Evolutionary conservation across 2,329 filamentous ascomycete species (phyloP).

Genomic region (Aspergillus tamarii): DNA sequence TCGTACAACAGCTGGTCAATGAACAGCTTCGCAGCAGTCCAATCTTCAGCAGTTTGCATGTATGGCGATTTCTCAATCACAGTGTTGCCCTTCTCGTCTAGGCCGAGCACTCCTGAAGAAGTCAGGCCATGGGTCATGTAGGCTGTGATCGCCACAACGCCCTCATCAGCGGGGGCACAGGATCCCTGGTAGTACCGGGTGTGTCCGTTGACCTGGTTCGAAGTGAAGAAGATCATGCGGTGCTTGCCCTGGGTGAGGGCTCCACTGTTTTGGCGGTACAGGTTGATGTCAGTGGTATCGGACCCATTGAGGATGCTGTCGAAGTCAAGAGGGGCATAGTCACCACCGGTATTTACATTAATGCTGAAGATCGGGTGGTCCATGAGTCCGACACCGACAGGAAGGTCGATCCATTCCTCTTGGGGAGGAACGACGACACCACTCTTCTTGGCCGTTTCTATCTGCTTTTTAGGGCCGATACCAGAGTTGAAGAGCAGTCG

Average conservation of each 20-base stretch:
- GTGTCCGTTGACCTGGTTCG: slow-evolving; percentile 27
- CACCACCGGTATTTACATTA: slow-evolving; percentile 20
- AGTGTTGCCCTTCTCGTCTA: slow-evolving; percentile 29
- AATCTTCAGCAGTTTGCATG: slow-evolving; percentile 27
- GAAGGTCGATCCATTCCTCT: slow-evolving; percentile 54
- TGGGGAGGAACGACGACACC: slow-evolving; percentile 45
- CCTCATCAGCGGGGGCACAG: slow-evolving; percentile 4
- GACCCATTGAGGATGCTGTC: slow-evolving; percentile 23
- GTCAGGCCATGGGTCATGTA: slow-evolving; percentile 35
- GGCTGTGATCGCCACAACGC: slow-evolving; percentile 25
- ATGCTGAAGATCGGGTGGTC: slow-evolving; percentile 41
- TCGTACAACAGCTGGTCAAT: slow-evolving; percentile 26
- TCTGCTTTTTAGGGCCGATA: slow-evolving; percentile 62
- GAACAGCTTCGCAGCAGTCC: slow-evolving; percentile 24
- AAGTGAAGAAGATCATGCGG: slow-evolving; percentile 32
- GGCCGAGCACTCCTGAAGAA: slow-evolving; percentile 28
- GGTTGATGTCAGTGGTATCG: slow-evolving; percentile 25
- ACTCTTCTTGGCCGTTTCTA: slow-evolving; percentile 50
- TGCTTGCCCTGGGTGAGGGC: slow-evolving; percentile 29
- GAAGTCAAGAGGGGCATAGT: slow-evolving; percentile 23
- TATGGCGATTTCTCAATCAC: slow-evolving; percentile 31
- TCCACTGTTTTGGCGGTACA: slow-evolving; percentile 27
- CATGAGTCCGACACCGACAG: slow-evolving; percentile 55
- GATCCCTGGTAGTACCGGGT: slow-evolving; percentile 33
- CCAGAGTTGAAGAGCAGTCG: slow-evolving; percentile 71